phyloP scores from a whole-genome alignment of 768 basidiomycete genomes.

The Boletus rufocinnamomeus region DNA sequence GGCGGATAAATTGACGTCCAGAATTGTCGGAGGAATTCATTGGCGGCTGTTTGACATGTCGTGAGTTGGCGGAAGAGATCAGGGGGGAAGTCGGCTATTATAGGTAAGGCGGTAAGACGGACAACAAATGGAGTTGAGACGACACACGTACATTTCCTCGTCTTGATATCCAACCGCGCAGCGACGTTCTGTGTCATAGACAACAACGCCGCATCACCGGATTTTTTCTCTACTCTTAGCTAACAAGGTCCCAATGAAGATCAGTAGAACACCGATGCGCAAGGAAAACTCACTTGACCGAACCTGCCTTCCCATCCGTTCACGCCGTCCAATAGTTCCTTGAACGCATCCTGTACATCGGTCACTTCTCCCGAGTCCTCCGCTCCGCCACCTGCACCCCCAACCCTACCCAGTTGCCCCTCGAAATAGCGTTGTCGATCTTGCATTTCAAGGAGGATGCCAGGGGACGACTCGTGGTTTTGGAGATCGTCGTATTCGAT shows the following conservation, averaged over 20 bases:
- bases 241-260: conserved; percentile 25
- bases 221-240: conserved; percentile 69
- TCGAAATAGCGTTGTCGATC: conserved; percentile 84
- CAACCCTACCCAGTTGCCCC: conserved; percentile 47
- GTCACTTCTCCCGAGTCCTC: conserved; percentile 32
- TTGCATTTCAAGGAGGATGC: conserved; percentile 85
- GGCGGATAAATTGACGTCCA: conserved; percentile 89
- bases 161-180: conserved; percentile 66
- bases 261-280: too few species aligned
- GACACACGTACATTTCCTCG: conserved; percentile 56
- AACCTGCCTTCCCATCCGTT: conserved; percentile 60
- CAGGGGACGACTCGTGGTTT: conserved; percentile 60
- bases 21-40: conserved; percentile 95
- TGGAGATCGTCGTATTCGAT: conserved; percentile 88
- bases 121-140: background rate
- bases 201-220: conserved; percentile 65
- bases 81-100: conserved; percentile 76
- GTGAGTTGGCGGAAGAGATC: conserved; percentile 79
- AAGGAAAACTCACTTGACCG: conserved; percentile 46
- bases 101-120: background rate
- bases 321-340: conserved; percentile 48
- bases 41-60: conserved; percentile 89
- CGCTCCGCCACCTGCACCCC: conserved; percentile 2
- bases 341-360: conserved; percentile 50
- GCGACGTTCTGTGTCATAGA: conserved; percentile 81